A percentile compares a stretch with the other conserved stretches of the same genome.
Evolutionary conservation across 2,329 filamentous ascomycete species (phyloP).

Genomic region (Penicillium vulpinum): DNA sequence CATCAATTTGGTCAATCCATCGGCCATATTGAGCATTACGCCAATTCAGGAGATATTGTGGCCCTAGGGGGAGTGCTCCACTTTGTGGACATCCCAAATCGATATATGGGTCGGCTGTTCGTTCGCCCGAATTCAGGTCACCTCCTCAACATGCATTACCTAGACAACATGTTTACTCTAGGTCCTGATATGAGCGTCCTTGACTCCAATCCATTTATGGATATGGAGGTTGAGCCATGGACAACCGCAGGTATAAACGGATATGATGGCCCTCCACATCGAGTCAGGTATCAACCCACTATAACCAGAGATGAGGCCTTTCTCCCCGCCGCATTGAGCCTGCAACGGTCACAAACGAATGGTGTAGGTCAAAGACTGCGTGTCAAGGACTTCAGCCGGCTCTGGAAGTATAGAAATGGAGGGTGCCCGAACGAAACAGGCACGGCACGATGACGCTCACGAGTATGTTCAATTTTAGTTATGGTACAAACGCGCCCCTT

Average conservation of each 20-base stretch:
- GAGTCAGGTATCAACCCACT: neutral
- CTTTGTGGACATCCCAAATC: conserved; percentile 55
- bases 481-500: neutral
- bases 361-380: conserved; percentile 12
- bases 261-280: neutral
- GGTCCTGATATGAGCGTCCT: conserved; percentile 28
- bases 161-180: conserved; percentile 45
- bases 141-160: conserved; percentile 48
- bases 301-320: conserved; percentile 14
- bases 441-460: conserved; percentile 3
- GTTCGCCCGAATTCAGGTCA: conserved; percentile 45
- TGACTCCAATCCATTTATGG: conserved; percentile 39
- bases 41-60: conserved; percentile 72
- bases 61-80: conserved; percentile 72
- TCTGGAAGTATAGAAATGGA: conserved; percentile 45
- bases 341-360: neutral
- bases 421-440: conserved; percentile 15
- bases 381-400: conserved; percentile 40
- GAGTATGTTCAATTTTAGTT: neutral
- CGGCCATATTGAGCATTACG: conserved; percentile 76
- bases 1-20: conserved; percentile 43
- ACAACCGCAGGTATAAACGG: neutral
- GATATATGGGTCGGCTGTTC: conserved; percentile 53
- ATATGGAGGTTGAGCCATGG: conserved; percentile 28
- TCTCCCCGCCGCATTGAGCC: conserved; percentile 5